Evolutionary conservation across 768 basidiomycete species (phyloP), one percentile per base, ranked within the genome.

Genomic region (Cubamyces lactineus): DNA sequence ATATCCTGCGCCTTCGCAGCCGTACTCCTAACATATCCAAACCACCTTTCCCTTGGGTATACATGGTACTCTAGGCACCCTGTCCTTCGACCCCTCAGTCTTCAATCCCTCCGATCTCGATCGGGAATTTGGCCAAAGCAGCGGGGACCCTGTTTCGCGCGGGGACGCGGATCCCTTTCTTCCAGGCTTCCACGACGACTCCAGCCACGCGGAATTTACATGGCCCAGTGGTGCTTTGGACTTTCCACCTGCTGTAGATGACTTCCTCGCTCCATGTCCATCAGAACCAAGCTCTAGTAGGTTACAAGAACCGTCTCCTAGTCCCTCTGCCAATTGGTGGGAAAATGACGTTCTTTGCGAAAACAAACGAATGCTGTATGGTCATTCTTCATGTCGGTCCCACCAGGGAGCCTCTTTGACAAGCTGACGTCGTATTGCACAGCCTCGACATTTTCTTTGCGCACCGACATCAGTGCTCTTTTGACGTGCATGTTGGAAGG

Each of bases 381-480:
- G 69, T 47, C 51, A 39, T 47, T 40, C 51, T 60, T 34, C 61
- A 60, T 66, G 2, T 34, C 57, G 58, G 42, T 54, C 57, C 41
- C 57, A 55, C 62, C 40, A 52, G 50, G 62, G 5, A 40, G 38
- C 39, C 9, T 40, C 24, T 50, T 46, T 61, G 38, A 53, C 61
- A 57, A 26, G 46, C 34, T 34, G 23, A 39, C 41, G 48, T 45
- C 15, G 43, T 5, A 49, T 45, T 43, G 49, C 49, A 59, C 57
- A 87, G 86, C 30, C 71, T 87, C 52, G 78, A 83, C 40, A 76
- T 83, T 15, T 86, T 87, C 71, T 74, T 85, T 56, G 74, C 75
- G 7, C 85, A 86, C 68, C 77, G 81, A 54, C 81, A 84, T 65
- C 85, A 86, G 67, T 86, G 84, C 64, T 81, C 79, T 68, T 85